These are phyloP conservation scores for Erigeron canadensis DNA, from an alignment of 129 eudicot genomes.

Conservation along the genomic window DNA sequence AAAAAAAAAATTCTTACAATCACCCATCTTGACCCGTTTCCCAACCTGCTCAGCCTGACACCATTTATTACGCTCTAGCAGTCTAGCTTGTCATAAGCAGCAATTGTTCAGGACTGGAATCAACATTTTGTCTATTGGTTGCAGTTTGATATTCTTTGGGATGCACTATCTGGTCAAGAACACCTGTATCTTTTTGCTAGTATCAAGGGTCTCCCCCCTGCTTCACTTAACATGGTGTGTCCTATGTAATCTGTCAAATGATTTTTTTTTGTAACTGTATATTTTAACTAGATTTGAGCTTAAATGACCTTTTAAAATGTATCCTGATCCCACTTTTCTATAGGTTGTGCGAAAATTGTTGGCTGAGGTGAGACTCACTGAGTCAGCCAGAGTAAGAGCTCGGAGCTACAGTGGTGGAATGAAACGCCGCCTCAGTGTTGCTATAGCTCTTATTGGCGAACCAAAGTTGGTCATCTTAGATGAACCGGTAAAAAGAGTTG, in stretches of 20 bases:
- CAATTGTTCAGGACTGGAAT: constrained; percentile 16
- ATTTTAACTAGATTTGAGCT: not conserved
- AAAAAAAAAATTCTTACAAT: too few species aligned
- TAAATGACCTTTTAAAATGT: not conserved
- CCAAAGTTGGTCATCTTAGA: constrained; percentile 90
- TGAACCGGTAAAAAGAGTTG: constrained; percentile 66
- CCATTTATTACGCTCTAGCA: not conserved
- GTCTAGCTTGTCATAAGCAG: not conserved
- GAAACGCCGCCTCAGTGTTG: constrained; percentile 98
- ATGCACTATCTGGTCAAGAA: constrained; percentile 83
- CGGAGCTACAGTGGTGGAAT: constrained; percentile 99
- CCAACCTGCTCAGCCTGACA: not conserved
- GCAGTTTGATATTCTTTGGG: constrained; percentile 97
- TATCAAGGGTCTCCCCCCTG: constrained; percentile 80
- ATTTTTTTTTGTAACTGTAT: not conserved
- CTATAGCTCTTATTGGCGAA: constrained; percentile 90
- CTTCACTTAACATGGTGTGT: constrained; percentile 55
- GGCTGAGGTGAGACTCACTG: constrained; percentile 78
- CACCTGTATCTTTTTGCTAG: constrained; percentile 88
- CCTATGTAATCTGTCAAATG: constrained; percentile 3
- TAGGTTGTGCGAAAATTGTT: constrained; percentile 69
- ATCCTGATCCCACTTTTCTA: not conserved
- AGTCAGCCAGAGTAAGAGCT: constrained; percentile 75
- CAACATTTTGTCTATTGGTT: constrained; percentile 23
- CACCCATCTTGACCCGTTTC: not conserved